phyloP scores from a whole-genome alignment of 2,329 filamentous ascomycete species.

The Cladophialophora psammophila region DNA sequence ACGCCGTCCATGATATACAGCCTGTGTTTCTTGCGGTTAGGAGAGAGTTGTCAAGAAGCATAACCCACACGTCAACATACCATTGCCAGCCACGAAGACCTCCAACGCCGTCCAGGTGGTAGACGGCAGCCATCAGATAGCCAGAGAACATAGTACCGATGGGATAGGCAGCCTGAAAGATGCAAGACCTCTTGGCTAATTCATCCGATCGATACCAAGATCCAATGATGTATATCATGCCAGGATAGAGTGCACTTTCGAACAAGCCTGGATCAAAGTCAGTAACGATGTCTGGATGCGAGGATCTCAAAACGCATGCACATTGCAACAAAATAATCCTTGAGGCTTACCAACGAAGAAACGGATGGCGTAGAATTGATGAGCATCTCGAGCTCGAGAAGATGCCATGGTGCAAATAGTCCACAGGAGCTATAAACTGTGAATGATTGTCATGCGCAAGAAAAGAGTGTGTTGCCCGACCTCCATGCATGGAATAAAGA shows the following conservation, averaged over 20 bases:
- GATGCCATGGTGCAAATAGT: slow-evolving; percentile 77
- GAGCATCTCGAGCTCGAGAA: slow-evolving; percentile 89
- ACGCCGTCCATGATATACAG: slow-evolving; percentile 50
- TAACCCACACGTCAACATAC: slow-evolving; percentile 21
- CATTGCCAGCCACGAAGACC: slow-evolving; percentile 64
- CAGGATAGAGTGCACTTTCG: slow-evolving; percentile 49
- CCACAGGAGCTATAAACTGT: slow-evolving; percentile 39
- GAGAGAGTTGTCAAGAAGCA: neutral
- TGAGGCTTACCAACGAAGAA: slow-evolving; percentile 39
- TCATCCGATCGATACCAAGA: slow-evolving; percentile 61
- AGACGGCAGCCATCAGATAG: slow-evolving; percentile 62
- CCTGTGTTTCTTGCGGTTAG: slow-evolving; percentile 33
- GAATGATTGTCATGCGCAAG: slow-evolving; percentile 38
- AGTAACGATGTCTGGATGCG: slow-evolving; percentile 50
- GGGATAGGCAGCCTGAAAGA: slow-evolving; percentile 58
- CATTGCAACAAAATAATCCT: neutral
- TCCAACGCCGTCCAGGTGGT: slow-evolving; percentile 56
- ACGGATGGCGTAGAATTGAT: slow-evolving; percentile 57
- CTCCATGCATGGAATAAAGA: slow-evolving; percentile 38
- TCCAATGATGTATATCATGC: slow-evolving; percentile 60
- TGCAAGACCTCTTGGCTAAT: slow-evolving; percentile 59
- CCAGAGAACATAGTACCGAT: slow-evolving; percentile 56
- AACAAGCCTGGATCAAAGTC: slow-evolving; percentile 53
- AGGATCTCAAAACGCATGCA: neutral
- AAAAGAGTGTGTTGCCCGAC: neutral